Evolutionary conservation across 1,284 basidiomycete species (phyloP).

Genomic region (Singerocomus inundabilis): DNA sequence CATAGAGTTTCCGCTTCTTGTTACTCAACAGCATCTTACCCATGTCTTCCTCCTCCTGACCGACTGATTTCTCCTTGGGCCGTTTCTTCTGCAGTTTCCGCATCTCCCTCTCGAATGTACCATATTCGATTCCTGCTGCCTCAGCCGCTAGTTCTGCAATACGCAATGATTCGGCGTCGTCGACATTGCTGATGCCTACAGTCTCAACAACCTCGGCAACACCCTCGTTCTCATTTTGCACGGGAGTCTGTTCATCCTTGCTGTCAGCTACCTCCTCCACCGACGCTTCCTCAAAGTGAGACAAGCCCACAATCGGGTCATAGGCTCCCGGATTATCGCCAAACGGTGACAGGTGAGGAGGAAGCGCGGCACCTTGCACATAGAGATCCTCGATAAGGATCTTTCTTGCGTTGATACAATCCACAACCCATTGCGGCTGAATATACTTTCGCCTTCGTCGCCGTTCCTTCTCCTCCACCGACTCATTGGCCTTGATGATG

Average conservation of each 20-base stretch:
- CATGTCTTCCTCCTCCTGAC: slow-evolving; percentile 78
- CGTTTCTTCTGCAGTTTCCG: slow-evolving; percentile 63
- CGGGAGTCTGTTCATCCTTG: slow-evolving; percentile 40
- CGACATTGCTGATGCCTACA: slow-evolving; percentile 47
- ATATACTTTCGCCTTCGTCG: slow-evolving; percentile 80
- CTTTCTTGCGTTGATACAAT: slow-evolving; percentile 88
- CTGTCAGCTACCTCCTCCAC: slow-evolving; percentile 40
- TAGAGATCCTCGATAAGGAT: slow-evolving; percentile 88
- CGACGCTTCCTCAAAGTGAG: slow-evolving; percentile 36
- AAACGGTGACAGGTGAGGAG: slow-evolving; percentile 97
- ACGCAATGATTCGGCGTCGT: slow-evolving; percentile 72
- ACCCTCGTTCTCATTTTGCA: slow-evolving; percentile 34
- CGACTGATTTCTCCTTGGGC: slow-evolving; percentile 31
- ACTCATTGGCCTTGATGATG: slow-evolving; percentile 49
- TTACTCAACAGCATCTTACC: slow-evolving; percentile 99
- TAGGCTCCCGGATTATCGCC: slow-evolving; percentile 81
- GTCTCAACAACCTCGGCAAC: slow-evolving; percentile 43
- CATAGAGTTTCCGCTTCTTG: slow-evolving; percentile 94
- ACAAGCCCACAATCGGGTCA: slow-evolving; percentile 54
- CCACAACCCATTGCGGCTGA: slow-evolving; percentile 98
- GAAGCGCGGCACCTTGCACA: slow-evolving; percentile 82
- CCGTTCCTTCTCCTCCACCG: slow-evolving; percentile 59
- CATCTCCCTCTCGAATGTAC: slow-evolving; percentile 79
- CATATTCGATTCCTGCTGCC: slow-evolving; percentile 82
- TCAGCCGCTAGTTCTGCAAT: slow-evolving; percentile 95